Conservation (phyloP, 2,329 filamentous ascomycete genomes). For the Pseudogymnoascus sp. region DNA sequence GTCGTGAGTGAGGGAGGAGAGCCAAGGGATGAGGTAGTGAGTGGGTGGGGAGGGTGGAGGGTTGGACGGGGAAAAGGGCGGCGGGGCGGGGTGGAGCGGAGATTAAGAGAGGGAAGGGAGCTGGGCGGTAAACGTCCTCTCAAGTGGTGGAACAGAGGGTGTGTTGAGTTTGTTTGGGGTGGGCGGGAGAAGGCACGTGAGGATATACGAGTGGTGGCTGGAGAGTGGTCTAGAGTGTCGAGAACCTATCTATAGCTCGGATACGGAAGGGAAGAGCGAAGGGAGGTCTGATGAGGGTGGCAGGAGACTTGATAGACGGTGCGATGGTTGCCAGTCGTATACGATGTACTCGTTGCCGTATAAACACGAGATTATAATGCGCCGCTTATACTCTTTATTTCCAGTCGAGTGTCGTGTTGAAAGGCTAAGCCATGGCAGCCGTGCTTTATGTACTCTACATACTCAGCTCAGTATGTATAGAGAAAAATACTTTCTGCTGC, state of each 20-base stretch:
- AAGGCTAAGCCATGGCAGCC: not conserved
- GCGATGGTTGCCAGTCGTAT: not conserved
- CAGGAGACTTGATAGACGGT: not conserved
- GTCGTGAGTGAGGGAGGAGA: constrained; percentile 47
- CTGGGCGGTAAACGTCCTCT: too few relatives aligned
- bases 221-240: not conserved
- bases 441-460: not conserved
- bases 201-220: not conserved
- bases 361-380: too few relatives aligned
- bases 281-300: not conserved
- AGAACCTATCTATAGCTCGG: not conserved
- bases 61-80: constrained; percentile 53
- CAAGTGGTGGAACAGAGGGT: not conserved
- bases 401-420: not conserved
- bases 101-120: constrained; percentile 55
- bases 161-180: not conserved
- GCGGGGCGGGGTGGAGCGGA: constrained; percentile 48
- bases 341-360: not conserved
- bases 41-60: constrained; percentile 42
- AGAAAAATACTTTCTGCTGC: too few relatives aligned
- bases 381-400: too few relatives aligned
- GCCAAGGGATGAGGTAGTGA: constrained; percentile 51
- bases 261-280: not conserved
- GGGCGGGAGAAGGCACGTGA: not conserved
- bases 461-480: too few relatives aligned